Evolutionary conservation across 805 yeast species (phyloP).

Genomic region (Lipomyces chichibuensis): DNA sequence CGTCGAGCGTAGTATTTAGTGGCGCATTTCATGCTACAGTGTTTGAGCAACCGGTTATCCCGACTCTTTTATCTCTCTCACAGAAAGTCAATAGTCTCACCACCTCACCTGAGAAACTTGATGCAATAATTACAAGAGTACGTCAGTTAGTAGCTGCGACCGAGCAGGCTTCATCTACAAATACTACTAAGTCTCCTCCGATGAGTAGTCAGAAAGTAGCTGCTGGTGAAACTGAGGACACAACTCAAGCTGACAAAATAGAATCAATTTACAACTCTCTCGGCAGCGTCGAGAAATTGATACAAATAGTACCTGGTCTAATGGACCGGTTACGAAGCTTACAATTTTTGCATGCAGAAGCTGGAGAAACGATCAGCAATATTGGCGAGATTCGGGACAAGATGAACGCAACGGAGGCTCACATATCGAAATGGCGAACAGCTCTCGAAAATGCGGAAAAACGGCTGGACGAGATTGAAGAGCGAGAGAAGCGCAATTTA

Average conservation of each 20-base stretch:
- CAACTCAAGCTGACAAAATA: conserved; percentile 11
- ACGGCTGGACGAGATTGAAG: conserved; percentile 21
- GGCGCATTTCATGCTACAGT: conserved; percentile 13
- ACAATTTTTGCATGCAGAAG: conserved; percentile 29
- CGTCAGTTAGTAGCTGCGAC: background rate
- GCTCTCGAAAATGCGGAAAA: conserved; percentile 23
- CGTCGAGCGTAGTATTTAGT: conserved; percentile 12
- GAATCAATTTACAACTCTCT: conserved; percentile 14
- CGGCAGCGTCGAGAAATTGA: conserved; percentile 15
- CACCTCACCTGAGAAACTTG: conserved; percentile 17
- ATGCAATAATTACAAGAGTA: background rate
- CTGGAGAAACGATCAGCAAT: conserved; percentile 19
- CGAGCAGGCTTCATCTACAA: background rate
- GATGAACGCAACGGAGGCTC: conserved; percentile 7
- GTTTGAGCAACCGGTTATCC: conserved; percentile 24
- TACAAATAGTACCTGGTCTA: conserved; percentile 20
- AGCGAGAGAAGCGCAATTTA: conserved; percentile 25
- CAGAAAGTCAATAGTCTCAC: conserved; percentile 17
- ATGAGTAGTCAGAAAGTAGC: background rate
- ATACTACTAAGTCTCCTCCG: background rate
- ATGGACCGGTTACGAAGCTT: conserved; percentile 24
- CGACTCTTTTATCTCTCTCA: conserved; percentile 20
- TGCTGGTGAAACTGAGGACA: background rate
- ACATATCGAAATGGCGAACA: conserved; percentile 16
- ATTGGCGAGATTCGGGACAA: conserved; percentile 11